Evolutionary conservation across 1,139 yeast species (phyloP), one percentile per base, ranked within the genome.

Genomic region (Suhomyces atakaporum): DNA sequence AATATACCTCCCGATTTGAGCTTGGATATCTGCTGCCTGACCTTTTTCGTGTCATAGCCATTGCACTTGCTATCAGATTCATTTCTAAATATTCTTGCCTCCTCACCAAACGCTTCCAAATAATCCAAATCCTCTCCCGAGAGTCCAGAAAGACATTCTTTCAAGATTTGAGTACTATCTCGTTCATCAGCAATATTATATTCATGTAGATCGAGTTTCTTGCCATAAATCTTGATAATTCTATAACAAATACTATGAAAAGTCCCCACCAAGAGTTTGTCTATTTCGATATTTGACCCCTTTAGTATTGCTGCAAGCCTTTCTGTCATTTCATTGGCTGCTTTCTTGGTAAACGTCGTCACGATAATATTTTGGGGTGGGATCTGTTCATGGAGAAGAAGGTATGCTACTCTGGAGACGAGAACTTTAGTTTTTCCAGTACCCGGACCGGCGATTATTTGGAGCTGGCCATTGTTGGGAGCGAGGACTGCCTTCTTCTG

Each of bases 371-470:
- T 63, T 20, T 71, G 67, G 0, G 96, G 89, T 1, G 68, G 61
- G 1, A 82, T 59, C 2, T 67, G 54, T 24, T 77, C 73, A 8
- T 71, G 60, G 2, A 77, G 47, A 16, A 87, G 51, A 23, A 89
- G 64, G 53, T 80, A 76, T 0, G 94, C 94, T 7, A 88, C 94
- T 30, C 96, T 68, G 1, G 89, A 72, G 0, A 87, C 80, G 29
- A 90, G 63, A 2, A 90, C 90, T 51, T 81, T 85, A 3, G 97
- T 89, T 57, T 89, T 85, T 4, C 90, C 90, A 0, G 81, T 84
- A 2, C 97, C 97, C 0, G 97, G 97, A 0, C 97, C 97, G 0
- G 97, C 97, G 22, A 89, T 72, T 19, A 90, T 79, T 54, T 87
- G 95, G 26, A 88, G 63, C 18, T 75, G 72, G 1, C 79, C 77